Evolutionary conservation across 352 stramenopile species (phyloP), one percentile per base, ranked within the genome.

Genomic region (Phytophthora agathidicida): DNA sequence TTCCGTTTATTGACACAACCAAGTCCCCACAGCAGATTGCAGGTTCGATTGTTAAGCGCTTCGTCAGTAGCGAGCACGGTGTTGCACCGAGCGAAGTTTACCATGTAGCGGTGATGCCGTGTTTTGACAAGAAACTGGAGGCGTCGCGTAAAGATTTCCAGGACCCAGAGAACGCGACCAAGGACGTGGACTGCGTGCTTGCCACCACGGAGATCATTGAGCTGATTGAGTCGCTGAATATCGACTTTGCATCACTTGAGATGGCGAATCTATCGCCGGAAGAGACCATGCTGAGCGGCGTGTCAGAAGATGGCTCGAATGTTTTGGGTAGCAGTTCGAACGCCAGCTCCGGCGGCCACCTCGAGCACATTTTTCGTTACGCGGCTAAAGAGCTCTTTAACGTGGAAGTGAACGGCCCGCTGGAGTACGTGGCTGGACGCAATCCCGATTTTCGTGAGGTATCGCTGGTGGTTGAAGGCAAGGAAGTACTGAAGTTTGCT

Each of bases 101-200:
- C 68, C 91, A 99, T 75, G 91, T 98, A 46, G 93, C 96, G 2
- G 80, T 99, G 30, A 99, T 99, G 96, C 97, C 97, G 26, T 99
- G 97, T 83, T 98, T 98, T 61, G 97, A 99, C 69, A 99, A 99
- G 79, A 99, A 99, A 65, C 77, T 99, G 7, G 97, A 99, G 74
- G 96, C 96, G 0, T 98, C 93, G 9, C 88, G 97, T 7, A 96
- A 96, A 56, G 80, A 96, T 62, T 96, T 96, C 49, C 45, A 90
- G 19, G 80, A 89, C 38, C 77, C 77, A 3, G 73, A 68, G 8
- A 68, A 78, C 7, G 65, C 88, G 30, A 85, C 66, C 11, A 92
- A 89, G 37, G 95, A 98, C 35, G 95, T 99, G 10, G 96, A 99
- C 71, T 96, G 96, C 36, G 96, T 99, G 24, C 83, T 99, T 16